These are phyloP conservation scores for Phalaenopsis hybrid DNA, from an alignment of 116 monocot genomes.

Conservation along the genomic window DNA sequence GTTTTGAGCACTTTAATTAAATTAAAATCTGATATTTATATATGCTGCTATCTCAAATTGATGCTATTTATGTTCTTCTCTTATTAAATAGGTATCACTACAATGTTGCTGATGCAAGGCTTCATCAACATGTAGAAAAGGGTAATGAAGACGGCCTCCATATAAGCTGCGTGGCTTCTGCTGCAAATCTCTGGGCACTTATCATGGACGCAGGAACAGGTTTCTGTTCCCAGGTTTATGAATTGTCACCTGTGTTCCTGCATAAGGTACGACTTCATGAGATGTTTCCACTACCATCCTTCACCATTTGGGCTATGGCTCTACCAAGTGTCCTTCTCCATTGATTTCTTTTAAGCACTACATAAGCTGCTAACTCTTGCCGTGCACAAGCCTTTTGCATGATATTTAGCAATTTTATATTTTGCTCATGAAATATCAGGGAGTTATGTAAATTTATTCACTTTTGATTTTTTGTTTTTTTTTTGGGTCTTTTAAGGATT, in stretches of 20 bases:
- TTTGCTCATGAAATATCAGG: not conserved
- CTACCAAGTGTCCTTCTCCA: not conserved
- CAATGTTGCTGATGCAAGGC: conserved; percentile 79
- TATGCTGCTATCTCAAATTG: not conserved
- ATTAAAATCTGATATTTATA: not conserved
- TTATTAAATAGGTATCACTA: conserved; percentile 70
- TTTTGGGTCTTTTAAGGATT: conserved; percentile 30
- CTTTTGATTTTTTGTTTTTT: not conserved
- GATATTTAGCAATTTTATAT: not conserved
- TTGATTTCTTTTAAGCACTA: not conserved
- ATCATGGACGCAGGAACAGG: conserved; percentile 99
- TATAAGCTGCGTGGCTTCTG: conserved; percentile 86
- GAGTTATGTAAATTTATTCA: not conserved
- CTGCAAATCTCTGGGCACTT: conserved; percentile 89
- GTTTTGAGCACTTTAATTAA: not conserved
- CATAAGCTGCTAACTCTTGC: not conserved
- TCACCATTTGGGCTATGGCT: not conserved
- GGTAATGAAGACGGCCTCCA: conserved; percentile 89
- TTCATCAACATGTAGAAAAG: conserved; percentile 86
- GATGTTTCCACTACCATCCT: not conserved
- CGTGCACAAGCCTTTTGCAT: not conserved
- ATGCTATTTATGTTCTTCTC: not conserved
- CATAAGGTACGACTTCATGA: conserved; percentile 57
- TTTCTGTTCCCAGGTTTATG: conserved; percentile 83
- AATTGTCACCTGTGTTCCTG: conserved; percentile 81